A percentile compares a stretch with the other conserved stretches of the same genome.
phyloP scores from a whole-genome alignment of 768 basidiomycete genomes.

The Leccinum disarticulatum region DNA sequence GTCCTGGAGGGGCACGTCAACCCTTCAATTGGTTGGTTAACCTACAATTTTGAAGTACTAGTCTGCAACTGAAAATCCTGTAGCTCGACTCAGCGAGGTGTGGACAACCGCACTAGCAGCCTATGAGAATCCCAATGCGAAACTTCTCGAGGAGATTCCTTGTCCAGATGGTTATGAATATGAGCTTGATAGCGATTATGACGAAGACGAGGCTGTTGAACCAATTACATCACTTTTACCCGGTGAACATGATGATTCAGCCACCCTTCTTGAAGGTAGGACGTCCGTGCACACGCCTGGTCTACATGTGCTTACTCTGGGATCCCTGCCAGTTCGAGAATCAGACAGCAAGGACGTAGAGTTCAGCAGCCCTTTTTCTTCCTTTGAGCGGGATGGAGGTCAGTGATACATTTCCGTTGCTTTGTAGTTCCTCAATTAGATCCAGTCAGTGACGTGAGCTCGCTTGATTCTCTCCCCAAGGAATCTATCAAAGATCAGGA shows the following conservation, averaged over 20 bases:
- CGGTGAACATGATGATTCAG: too few species aligned
- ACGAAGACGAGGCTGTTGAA: slow-evolving; percentile 17
- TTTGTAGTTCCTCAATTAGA: slow-evolving; percentile 8
- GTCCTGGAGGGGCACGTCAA: slow-evolving; percentile 12
- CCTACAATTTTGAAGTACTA: not conserved
- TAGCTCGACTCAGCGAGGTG: slow-evolving; percentile 1
- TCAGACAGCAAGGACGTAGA: not conserved
- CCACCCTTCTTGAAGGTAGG: slow-evolving; percentile 1
- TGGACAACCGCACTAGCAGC: slow-evolving; percentile 10
- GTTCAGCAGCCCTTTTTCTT: slow-evolving; percentile 3
- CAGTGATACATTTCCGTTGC: not conserved
- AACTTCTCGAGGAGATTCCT: slow-evolving; percentile 3
- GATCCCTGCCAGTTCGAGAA: slow-evolving; percentile 5
- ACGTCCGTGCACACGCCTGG: not conserved
- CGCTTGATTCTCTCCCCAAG: not conserved
- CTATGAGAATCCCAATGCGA: not conserved
- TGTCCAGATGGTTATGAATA: slow-evolving; percentile 17
- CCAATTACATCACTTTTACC: not conserved
- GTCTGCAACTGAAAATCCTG: not conserved
- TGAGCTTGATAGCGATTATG: slow-evolving; percentile 27
- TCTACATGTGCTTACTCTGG: not conserved
- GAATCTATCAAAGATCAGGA: slow-evolving; percentile 6
- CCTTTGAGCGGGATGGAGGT: slow-evolving; percentile 14
- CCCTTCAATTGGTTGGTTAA: slow-evolving; percentile 10
- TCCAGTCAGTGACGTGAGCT: slow-evolving; percentile 6